Conservation (phyloP, 1,284 basidiomycete genomes). For the Puccinia triticina region DNA sequence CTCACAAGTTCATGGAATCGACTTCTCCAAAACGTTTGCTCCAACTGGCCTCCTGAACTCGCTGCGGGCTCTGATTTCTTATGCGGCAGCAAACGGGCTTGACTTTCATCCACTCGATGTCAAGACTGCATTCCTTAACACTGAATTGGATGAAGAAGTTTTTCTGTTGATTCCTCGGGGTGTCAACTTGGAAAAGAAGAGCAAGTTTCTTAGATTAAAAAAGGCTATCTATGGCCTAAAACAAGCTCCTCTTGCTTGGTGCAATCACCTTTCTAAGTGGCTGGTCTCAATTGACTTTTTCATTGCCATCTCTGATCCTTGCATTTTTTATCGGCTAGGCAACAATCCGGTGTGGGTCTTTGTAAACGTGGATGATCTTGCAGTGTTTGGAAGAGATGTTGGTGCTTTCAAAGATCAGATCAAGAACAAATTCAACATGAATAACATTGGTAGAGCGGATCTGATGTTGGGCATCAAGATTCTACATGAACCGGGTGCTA, state of each 20-base stretch:
- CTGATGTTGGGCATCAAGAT: no score
- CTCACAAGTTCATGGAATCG: no score
- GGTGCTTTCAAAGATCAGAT: no score
- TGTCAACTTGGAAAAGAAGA: no score
- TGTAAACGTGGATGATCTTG: no score
- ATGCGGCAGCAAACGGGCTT: neutral
- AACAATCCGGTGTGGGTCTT: no score
- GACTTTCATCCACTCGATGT: neutral
- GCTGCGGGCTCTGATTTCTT: neutral
- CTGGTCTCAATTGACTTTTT: neutral
- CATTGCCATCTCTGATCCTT: neutral
- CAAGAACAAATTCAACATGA: no score
- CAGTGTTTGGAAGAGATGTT: no score
- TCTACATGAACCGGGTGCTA: no score
- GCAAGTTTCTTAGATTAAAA: neutral
- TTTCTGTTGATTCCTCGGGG: neutral
- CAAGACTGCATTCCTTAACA: neutral
- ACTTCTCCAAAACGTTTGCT: no score
- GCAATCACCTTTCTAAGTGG: neutral
- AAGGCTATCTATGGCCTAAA: conserved; percentile 25
- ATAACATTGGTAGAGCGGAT: no score
- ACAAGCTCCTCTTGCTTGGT: conserved; percentile 16
- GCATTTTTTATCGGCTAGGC: no score
- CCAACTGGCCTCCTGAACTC: neutral
- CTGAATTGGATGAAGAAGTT: neutral